Base-by-base conservation (phyloP, 2,329 filamentous ascomycete genomes). In the Aureobasidium mangrovei region DNA sequence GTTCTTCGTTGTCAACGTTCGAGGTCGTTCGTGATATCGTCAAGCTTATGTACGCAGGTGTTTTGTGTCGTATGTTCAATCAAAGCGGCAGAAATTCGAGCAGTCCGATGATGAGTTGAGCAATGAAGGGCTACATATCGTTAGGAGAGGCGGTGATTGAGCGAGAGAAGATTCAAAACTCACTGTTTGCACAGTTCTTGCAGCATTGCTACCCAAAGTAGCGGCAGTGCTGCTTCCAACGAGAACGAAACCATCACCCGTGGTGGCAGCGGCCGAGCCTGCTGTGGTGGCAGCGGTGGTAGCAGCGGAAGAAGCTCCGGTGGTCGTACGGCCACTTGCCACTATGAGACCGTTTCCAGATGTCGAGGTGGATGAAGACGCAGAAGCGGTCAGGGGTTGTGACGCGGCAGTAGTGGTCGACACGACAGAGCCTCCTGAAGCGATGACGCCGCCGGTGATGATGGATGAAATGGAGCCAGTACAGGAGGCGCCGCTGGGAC, bases 401-500 rank as follows among this genome's bases (percentile, higher is more conserved):
- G 56, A 58, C 42, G 49, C 56, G 1, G 42, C 53, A 27, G 60
- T 57, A 9, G 59, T 61, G n/a, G 54, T 59, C 36, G 58, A 56
- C 24, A 55, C 56, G 27, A 60, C 55, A 10, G 56, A 53, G 7
- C 54, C 60, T 29, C 61, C 62, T 7, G 58, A 58, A 38, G 62
- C 59, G 39, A 68, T 56, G 7, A 62, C 64, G 8, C 66, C 66
- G 32, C 61, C 66, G 0, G 70, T 68, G 10, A 67, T 63, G 29
- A 65, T 58, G 18, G 63, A 63, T 7, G 58, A 66, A 7, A 83
- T 71, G 7, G 71, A 74, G 2, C 81, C 81, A 0, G 80, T 83
- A 62, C 81, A 84, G 29, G 70, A 74, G 10, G 77, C 76, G 48
- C 77, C 75, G 28, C 68, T 72, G 0, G 80, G 80, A 67, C 81